Evolutionary conservation across 305 asterid genomes (phyloP).

Genomic region (Plantago rigida): DNA sequence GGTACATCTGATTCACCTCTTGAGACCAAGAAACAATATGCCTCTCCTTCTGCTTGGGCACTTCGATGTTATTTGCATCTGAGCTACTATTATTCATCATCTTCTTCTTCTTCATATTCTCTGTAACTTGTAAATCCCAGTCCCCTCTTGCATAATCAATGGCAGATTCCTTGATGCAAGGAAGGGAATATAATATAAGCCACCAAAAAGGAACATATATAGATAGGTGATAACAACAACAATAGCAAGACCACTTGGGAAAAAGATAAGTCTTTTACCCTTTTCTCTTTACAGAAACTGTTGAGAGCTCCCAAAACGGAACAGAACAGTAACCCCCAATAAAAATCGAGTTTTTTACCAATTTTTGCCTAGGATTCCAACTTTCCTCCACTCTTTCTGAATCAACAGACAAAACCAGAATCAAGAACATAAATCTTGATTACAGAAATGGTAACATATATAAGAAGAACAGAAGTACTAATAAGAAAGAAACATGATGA

Average conservation of each 20-base stretch:
- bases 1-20: conserved; percentile 49
- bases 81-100: conserved; percentile 29
- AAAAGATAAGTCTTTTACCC: conserved; percentile 33
- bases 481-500: neutral
- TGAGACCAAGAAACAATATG: conserved; percentile 98
- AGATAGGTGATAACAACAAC: too few species aligned
- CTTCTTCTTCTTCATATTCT: conserved; percentile 64
- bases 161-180: conserved; percentile 31
- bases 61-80: conserved; percentile 37
- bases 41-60: conserved; percentile 70
- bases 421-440: conserved; percentile 24
- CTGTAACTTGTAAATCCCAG: conserved; percentile 40
- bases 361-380: conserved; percentile 55
- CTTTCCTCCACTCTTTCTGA: conserved; percentile 33
- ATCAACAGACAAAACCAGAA: conserved; percentile 23
- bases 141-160: conserved; percentile 76
- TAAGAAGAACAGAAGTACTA: conserved; percentile 1
- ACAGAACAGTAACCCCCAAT: conserved; percentile 34
- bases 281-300: conserved; percentile 45
- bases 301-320: conserved; percentile 37
- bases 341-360: conserved; percentile 33
- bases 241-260: conserved; percentile 31
- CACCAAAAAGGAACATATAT: conserved; percentile 16
- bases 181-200: conserved; percentile 38
- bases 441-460: neutral